Evolutionary conservation across 2,329 filamentous ascomycete species (phyloP), one percentile per base, ranked within the genome.

Genomic region (Xylariaceae sp.): DNA sequence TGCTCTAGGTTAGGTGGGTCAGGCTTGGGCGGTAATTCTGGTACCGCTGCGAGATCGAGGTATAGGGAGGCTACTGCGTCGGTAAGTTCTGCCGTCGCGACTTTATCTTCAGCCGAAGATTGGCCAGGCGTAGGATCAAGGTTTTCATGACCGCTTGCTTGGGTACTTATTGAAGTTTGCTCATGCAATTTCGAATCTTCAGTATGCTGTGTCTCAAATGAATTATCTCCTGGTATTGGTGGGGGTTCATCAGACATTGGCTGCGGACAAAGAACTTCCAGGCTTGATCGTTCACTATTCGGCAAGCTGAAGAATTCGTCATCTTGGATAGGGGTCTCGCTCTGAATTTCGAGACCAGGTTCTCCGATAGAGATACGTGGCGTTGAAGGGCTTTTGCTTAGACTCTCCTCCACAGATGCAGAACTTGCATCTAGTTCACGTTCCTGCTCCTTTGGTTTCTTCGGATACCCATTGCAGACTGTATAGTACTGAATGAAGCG

Each of bases 401-500:
- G 27, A 16, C 43, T 56, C 11, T 32, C 42, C 51, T 48, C 7
- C 59, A 47, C 33, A 46, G 66, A 26, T 52, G 63, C 8, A 45
- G 43, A 41, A 51, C 54, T 30, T 53, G 52, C 9, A 24, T 56
- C 52, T 13, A 32, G 46, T 35, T 57, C 48, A 8, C 41, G n/a
- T 24, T 58, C 58, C 9, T 57, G 51, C 10, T 50, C 42, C 59
- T 77, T 76, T 11, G 70, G 70, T 50, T 71, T 69, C 62, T 88
- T 92, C 2, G 81, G 79, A 53, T 84, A 79, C 3, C 92, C 92
- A 8, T 88, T 87, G 60, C 89, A 92, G n/a, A 89, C 82, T 1
- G 92, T 96, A 68, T 93, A 96, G 69, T 96, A 96, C 67, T 96
- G 96, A 52, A 91, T 79, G 64, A 96, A 96, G 13, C 91, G 81